These are phyloP conservation scores for Alternaria rosae DNA, from an alignment of 2,329 filamentous ascomycete genomes.

Conservation along the genomic window DNA sequence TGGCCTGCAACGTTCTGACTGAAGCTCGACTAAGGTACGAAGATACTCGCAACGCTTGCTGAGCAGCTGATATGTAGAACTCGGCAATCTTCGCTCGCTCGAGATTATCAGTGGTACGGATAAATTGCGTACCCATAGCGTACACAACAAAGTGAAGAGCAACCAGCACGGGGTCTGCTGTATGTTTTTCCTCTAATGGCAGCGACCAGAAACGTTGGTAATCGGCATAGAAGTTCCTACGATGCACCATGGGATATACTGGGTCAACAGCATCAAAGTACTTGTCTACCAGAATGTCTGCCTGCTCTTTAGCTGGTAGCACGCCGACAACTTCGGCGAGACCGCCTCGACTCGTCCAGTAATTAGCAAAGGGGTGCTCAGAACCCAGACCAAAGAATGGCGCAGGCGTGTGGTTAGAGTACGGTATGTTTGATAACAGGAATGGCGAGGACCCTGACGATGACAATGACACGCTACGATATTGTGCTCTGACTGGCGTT, in stretches of 20 bases:
- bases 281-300: constrained; percentile 69
- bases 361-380: constrained; percentile 82
- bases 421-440: constrained; percentile 75
- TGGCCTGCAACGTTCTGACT: constrained; percentile 76
- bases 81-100: constrained; percentile 79
- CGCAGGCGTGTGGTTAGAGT: constrained; percentile 72
- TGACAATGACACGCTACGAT: constrained; percentile 46
- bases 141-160: constrained; percentile 80
- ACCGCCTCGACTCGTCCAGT: constrained; percentile 82
- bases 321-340: constrained; percentile 78
- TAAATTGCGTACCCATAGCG: constrained; percentile 80
- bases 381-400: constrained; percentile 83
- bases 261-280: constrained; percentile 73
- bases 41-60: constrained; percentile 77
- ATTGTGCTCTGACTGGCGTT: constrained; percentile 37
- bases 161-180: constrained; percentile 72
- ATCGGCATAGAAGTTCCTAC: constrained; percentile 77
- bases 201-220: constrained; percentile 81
- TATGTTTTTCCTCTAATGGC: constrained; percentile 62
- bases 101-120: constrained; percentile 62
- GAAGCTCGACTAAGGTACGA: constrained; percentile 80
- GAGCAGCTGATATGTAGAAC: constrained; percentile 81
- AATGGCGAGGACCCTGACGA: constrained; percentile 56
- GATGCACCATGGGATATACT: constrained; percentile 81
- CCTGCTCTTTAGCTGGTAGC: constrained; percentile 76